Conservation (phyloP, 2,329 filamentous ascomycete species). For the Emergomyces orientalis region DNA sequence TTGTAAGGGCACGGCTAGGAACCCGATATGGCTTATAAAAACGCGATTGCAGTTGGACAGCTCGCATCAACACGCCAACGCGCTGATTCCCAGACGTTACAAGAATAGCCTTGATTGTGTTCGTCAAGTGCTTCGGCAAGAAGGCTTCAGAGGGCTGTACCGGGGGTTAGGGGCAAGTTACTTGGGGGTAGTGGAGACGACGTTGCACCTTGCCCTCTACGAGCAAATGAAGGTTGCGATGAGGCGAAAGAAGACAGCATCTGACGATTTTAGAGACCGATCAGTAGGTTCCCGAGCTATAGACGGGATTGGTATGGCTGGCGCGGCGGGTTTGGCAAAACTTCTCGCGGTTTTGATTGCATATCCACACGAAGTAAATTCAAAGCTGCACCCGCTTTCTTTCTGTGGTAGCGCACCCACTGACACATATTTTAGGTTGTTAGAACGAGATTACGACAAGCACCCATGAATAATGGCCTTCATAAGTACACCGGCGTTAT, state of each 20-base stretch:
- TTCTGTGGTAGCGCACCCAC: not conserved
- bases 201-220: constrained; percentile 88
- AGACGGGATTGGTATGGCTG: constrained; percentile 68
- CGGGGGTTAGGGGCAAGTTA: constrained; percentile 87
- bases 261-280: not conserved
- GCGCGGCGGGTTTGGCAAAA: constrained; percentile 67
- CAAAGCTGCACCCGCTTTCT: not conserved
- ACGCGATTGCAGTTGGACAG: constrained; percentile 76
- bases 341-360: constrained; percentile 73
- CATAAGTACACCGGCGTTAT: constrained; percentile 75
- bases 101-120: constrained; percentile 83
- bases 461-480: constrained; percentile 57
- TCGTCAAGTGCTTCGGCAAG: constrained; percentile 66
- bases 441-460: constrained; percentile 74
- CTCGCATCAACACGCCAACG: not conserved
- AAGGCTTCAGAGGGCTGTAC: constrained; percentile 76
- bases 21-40: constrained; percentile 94
- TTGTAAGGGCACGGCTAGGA: constrained; percentile 85
- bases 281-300: constrained; percentile 35
- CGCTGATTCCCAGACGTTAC: constrained; percentile 51
- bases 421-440: constrained; percentile 35
- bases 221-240: constrained; percentile 81
- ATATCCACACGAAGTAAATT: constrained; percentile 71
- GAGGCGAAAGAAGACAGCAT: constrained; percentile 24
- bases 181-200: constrained; percentile 80